These are phyloP conservation scores for Metschnikowia lunata DNA, from an alignment of 805 yeast species.

Conservation along the genomic window DNA sequence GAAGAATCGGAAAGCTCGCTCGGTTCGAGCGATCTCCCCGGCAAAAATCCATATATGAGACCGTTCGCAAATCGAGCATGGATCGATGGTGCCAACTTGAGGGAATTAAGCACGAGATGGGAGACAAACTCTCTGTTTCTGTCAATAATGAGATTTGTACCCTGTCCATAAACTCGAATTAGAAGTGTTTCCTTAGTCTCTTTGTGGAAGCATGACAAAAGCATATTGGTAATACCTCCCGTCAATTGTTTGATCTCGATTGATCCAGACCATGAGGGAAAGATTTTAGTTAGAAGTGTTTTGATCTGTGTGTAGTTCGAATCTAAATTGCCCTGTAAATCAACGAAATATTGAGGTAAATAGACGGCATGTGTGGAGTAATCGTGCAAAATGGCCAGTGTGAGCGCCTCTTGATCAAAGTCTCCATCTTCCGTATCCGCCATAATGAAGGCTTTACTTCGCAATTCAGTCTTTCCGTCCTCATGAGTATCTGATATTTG, in stretches of 20 bases:
- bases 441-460: too few relatives aligned
- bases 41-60: slow-evolving; percentile 62
- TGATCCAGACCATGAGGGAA: slow-evolving; percentile 39
- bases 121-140: slow-evolving; percentile 71
- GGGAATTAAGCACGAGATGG: slow-evolving; percentile 56
- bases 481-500: neutral
- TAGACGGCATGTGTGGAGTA: slow-evolving; percentile 48
- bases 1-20: slow-evolving; percentile 46
- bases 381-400: slow-evolving; percentile 15
- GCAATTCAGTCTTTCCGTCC: neutral
- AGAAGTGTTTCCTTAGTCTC: slow-evolving; percentile 38
- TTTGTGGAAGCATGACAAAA: slow-evolving; percentile 41
- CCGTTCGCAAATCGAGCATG: slow-evolving; percentile 71
- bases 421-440: neutral
- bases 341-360: slow-evolving; percentile 41
- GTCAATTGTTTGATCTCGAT: slow-evolving; percentile 44
- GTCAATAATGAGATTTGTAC: slow-evolving; percentile 68
- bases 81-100: slow-evolving; percentile 63
- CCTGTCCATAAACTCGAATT: slow-evolving; percentile 70
- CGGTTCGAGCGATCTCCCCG: slow-evolving; percentile 58
- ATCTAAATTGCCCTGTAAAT: slow-evolving; percentile 33
- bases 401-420: neutral
- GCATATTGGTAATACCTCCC: slow-evolving; percentile 64
- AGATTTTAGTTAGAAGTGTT: slow-evolving; percentile 37
- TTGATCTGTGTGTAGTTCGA: slow-evolving; percentile 36